phyloP scores from a whole-genome alignment of 371 early-diverging fungal species.

The Haplosporangium sp. region DNA sequence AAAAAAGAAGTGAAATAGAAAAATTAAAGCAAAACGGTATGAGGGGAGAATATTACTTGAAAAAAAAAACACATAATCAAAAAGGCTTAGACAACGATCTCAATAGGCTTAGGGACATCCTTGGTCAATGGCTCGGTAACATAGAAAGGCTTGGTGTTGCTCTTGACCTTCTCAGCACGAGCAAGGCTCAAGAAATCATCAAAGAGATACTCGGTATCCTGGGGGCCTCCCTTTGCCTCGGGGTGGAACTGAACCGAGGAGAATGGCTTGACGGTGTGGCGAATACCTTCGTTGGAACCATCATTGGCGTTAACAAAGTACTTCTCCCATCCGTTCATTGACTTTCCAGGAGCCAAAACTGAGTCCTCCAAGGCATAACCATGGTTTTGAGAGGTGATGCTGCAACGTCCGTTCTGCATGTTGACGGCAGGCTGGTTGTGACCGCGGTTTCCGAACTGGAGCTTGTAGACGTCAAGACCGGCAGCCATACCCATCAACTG shows the following conservation, averaged over 20 bases:
- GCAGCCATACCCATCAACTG: conserved; percentile 92
- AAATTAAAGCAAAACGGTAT: not conserved
- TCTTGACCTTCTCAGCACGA: conserved; percentile 59
- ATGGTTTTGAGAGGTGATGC: conserved; percentile 97
- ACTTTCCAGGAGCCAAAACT: conserved; percentile 59
- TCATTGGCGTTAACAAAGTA: conserved; percentile 96
- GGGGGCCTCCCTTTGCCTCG: conserved; percentile 95
- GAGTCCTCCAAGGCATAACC: conserved; percentile 90
- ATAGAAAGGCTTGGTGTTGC: conserved; percentile 37
- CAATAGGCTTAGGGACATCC: conserved; percentile 30
- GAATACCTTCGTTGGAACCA: conserved; percentile 94
- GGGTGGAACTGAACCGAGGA: conserved; percentile 97
- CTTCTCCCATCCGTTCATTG: conserved; percentile 73
- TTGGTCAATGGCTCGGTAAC: conserved; percentile 34
- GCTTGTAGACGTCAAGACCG: conserved; percentile 87
- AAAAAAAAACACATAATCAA: conserved; percentile 3
- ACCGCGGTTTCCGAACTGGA: conserved; percentile 96
- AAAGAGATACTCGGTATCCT: conserved; percentile 91
- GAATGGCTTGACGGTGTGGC: conserved; percentile 79
- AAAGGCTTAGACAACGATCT: conserved; percentile 40
- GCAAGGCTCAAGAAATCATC: conserved; percentile 72
- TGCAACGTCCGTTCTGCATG: conserved; percentile 77
- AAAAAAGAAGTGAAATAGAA: conserved; percentile 2
- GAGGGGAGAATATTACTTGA: not conserved
- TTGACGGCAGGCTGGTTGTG: conserved; percentile 95